Evolutionary conservation across 2,329 filamentous ascomycete species (phyloP).

Genomic region (Teratosphaeria pseudoeucalypti): DNA sequence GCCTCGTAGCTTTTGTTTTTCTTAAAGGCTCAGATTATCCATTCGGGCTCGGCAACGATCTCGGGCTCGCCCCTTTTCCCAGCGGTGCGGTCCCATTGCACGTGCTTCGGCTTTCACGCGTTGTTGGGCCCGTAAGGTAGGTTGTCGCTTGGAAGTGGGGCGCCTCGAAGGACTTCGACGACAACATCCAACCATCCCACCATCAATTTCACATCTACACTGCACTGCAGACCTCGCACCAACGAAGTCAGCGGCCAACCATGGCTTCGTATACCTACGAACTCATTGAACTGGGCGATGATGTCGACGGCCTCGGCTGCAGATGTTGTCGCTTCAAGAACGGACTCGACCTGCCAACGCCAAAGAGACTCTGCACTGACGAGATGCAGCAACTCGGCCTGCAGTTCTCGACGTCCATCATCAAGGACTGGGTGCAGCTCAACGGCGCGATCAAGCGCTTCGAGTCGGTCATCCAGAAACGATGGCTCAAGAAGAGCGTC

Average conservation of each 20-base stretch:
- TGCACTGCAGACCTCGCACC: not conserved
- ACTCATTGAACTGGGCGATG: conserved; percentile 9
- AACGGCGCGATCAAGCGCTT: conserved; percentile 39
- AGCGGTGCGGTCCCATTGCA: not conserved
- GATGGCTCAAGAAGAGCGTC: conserved; percentile 46
- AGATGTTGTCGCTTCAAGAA: conserved; percentile 14
- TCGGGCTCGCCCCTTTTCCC: not conserved
- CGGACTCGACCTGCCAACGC: conserved; percentile 14
- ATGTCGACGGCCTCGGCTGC: conserved; percentile 8
- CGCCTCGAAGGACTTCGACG: not conserved
- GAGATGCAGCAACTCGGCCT: conserved; percentile 15
- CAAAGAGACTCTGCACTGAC: conserved; percentile 7
- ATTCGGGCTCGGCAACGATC: not conserved
- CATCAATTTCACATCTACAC: not conserved
- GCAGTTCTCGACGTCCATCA: conserved; percentile 22
- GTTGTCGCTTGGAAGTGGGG: not conserved
- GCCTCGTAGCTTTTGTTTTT: not conserved
- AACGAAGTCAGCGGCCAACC: not conserved
- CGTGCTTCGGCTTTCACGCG: not conserved
- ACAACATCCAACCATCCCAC: not conserved
- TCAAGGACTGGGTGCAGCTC: conserved; percentile 27
- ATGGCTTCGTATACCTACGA: conserved; percentile 17
- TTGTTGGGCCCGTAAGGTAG: not conserved
- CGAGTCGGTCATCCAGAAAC: conserved; percentile 41
- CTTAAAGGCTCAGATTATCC: not conserved